These are phyloP conservation scores for Dactylellina sp. DNA, from an alignment of 2,329 filamentous ascomycete species.

Conservation along the genomic window DNA sequence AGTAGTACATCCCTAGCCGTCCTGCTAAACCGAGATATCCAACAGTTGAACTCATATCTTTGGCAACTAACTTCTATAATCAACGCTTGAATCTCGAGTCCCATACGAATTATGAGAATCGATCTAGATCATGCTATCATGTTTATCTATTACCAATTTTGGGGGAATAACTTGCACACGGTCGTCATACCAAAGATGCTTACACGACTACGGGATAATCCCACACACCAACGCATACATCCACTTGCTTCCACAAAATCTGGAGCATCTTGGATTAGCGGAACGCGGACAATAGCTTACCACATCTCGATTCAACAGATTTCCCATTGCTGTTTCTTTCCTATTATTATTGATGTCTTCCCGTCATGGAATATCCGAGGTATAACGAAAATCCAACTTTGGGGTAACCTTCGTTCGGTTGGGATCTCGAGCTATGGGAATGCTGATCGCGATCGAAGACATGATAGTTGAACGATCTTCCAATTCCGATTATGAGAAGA, in stretches of 20 bases:
- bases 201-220: conserved; percentile 3
- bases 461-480: too few species aligned
- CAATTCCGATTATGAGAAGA: not conserved
- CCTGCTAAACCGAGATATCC: too few species aligned
- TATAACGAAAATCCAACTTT: too few species aligned
- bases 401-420: not conserved
- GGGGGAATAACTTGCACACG: not conserved
- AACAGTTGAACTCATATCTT: too few species aligned
- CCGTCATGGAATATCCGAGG: too few species aligned
- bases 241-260: not conserved
- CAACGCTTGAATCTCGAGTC: not conserved
- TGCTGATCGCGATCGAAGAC: not conserved
- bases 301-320: too few species aligned
- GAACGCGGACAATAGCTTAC: too few species aligned
- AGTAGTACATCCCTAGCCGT: too few species aligned
- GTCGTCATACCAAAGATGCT: conserved; percentile 8
- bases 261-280: not conserved
- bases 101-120: not conserved
- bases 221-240: conserved; percentile 37
- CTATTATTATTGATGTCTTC: too few species aligned
- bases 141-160: conserved; percentile 23
- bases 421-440: not conserved
- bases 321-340: too few species aligned
- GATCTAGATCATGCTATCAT: conserved; percentile 27
- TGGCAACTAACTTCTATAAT: too few species aligned